Evolutionary conservation across 371 early-diverging fungal species (phyloP).

Genomic region (Lichtheimia corymbifera): DNA sequence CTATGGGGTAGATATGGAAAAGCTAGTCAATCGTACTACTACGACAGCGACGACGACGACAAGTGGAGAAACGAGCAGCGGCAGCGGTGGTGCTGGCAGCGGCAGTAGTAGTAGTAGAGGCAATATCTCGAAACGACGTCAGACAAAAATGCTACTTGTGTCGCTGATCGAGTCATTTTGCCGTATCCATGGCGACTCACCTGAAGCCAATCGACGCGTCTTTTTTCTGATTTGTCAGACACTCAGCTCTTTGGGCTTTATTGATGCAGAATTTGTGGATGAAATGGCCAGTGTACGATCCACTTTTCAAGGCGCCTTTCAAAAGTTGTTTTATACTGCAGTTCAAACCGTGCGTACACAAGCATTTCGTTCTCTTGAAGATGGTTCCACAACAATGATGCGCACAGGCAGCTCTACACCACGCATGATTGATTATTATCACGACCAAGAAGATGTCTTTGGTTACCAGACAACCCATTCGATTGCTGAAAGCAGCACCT

Average conservation of each 20-base stretch:
- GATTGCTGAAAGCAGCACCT: not conserved
- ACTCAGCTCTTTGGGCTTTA: conserved; percentile 69
- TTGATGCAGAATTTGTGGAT: conserved; percentile 80
- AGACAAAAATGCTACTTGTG: conserved; percentile 75
- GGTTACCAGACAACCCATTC: not conserved
- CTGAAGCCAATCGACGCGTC: conserved; percentile 76
- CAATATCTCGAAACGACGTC: conserved; percentile 44
- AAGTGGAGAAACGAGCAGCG: too few species aligned
- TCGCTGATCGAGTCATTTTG: conserved; percentile 85
- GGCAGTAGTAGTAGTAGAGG: not conserved
- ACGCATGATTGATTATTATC: conserved; percentile 6
- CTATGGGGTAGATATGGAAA: too few species aligned
- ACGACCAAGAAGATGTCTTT: not conserved
- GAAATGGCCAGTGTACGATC: conserved; percentile 78
- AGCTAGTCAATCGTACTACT: too few species aligned
- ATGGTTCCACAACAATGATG: not conserved
- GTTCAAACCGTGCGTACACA: conserved; percentile 62
- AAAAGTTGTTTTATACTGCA: conserved; percentile 78
- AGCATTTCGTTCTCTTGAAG: conserved; percentile 1
- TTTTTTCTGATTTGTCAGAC: conserved; percentile 78
- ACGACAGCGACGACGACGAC: too few species aligned
- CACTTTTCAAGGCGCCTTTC: conserved; percentile 81
- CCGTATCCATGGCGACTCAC: conserved; percentile 81
- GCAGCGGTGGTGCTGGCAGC: too few species aligned
- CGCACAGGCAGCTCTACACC: not conserved